Evolutionary conservation across 1,284 basidiomycete genomes (phyloP), one percentile per base, ranked within the genome.

Genomic region (Phellopilus nigrolimitatus): DNA sequence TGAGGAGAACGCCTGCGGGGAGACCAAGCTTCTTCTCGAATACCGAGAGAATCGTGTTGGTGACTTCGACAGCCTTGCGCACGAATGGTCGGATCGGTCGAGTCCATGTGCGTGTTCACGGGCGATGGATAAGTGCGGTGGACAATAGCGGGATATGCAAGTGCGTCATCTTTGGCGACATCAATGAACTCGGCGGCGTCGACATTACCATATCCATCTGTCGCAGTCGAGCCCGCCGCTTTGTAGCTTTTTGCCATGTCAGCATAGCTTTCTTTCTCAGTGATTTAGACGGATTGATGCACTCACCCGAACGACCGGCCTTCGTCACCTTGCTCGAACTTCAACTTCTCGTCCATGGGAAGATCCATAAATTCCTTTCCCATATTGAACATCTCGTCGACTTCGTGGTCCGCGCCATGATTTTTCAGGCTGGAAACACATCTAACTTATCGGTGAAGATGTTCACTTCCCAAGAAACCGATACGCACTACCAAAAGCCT

Each of bases 141-240:
- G 4, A 69, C 71, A 22, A 71, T 65, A 1, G 64, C 56, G 0
- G 82, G 82, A 66, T 71, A 84, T 0, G 78, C 71, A 0, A 84
- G 60, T 0, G 71, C 78, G 54, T 86, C 83, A 60, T 86, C 81
- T 60, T 82, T 80, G 0, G 83, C 67, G 21, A 85, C 64, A 59
- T 85, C 84, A 54, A 85, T 68, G 64, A 83, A 84, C 59, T 86
- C 81, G 10, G 75, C 72, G 0, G 74, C 75, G 61, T 85, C 83
- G 9, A 63, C 53, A 28, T 65, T 61, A 37, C 83, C 83, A 12
- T 69, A 70, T 13, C 77, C 74, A 59, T 87, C 80, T 3, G 81
- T 75, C 13, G 78, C 79, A 52, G 76, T 80, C 0, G 75, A 75
- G 2, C 84, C 84, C 0, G 73, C 72, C 4, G 74, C 75, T 67